Evolutionary conservation across 2,329 filamentous ascomycete species (phyloP).

Genomic region (Cordyceps militaris): DNA sequence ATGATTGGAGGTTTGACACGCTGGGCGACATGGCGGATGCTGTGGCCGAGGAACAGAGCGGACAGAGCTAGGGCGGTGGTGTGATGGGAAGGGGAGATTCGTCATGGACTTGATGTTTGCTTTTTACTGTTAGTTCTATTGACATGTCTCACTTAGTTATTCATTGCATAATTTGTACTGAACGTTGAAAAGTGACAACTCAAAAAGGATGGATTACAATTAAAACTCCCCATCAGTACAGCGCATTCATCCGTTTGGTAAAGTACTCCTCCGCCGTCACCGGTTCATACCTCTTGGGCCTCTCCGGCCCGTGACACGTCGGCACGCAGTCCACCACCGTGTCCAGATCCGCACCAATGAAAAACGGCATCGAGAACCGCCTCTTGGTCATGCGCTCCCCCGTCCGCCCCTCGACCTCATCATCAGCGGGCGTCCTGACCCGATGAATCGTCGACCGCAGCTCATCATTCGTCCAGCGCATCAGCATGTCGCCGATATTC

Average conservation of each 20-base stretch:
- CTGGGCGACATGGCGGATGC: conserved; percentile 52
- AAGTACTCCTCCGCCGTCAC: conserved; percentile 24
- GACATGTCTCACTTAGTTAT: neutral
- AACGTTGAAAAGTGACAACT: too few species aligned
- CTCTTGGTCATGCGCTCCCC: conserved; percentile 36
- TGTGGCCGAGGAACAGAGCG: conserved; percentile 33
- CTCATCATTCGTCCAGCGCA: conserved; percentile 32
- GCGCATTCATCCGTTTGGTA: conserved; percentile 21
- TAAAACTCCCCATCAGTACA: conserved; percentile 10
- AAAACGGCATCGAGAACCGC: conserved; percentile 55
- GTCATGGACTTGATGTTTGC: neutral
- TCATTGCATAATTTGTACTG: too few species aligned
- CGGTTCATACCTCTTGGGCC: conserved; percentile 44
- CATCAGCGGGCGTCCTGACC: conserved; percentile 34
- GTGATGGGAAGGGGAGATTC: neutral
- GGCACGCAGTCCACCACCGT: conserved; percentile 45
- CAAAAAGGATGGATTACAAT: too few species aligned
- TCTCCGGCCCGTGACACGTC: conserved; percentile 34
- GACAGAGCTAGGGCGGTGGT: neutral
- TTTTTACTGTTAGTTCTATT: too few species aligned
- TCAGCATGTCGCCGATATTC: conserved; percentile 32
- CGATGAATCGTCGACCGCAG: conserved; percentile 29
- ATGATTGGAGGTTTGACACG: conserved; percentile 50
- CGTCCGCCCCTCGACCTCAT: conserved; percentile 15
- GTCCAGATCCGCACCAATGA: conserved; percentile 43